Evolutionary conservation across 768 basidiomycete species (phyloP), one percentile per base, ranked within the genome.

Genomic region (Suillus subaureus): DNA sequence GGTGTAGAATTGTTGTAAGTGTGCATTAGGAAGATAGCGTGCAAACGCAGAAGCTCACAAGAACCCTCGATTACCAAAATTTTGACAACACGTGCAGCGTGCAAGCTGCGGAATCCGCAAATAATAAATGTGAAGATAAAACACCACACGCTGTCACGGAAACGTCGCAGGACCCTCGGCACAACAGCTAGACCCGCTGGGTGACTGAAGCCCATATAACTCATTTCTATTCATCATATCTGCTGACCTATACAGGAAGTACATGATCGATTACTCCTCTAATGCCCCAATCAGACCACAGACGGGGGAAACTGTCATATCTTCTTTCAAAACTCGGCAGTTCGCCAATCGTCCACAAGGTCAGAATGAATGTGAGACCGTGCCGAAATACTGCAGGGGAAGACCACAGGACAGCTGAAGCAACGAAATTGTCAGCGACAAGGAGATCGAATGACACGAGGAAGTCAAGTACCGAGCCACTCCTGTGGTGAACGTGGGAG

Each of bases 401-500:
- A 62, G 43, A 13, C 3, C 18, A 3, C 16, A 33, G 43, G 61
- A 18, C 4, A 28, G n/a, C 61, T 62, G 21, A 31, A 54, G 16
- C 8, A 15, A 35, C 31, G 45, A 33, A n/a, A 16, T 13, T 6
- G 28, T 40, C 37, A 33, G 49, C 12, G 5, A 40, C 23, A 12
- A 21, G 16, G 2, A 3, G 0, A 18, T 49, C 23, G 51, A 28
- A 26, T 3, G 11, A 18, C 23, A 43, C 35, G n/a, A 18, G n/a
- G 33, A 33, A 33, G 33, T 51, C 13, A 45, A 62, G 61, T 35
- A 57, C 33, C 31, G 18, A 11, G 6, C 45, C 47, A n/a, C 31
- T 54, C 64, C 61, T 6, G 26, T 3, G 12, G 21, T 42, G 23
- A 61, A 65, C 21, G 55, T 15, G 9, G 64, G 64, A 3, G 47